phyloP scores from a whole-genome alignment of 345 rosid genomes.

The Syzygium aromaticum region DNA sequence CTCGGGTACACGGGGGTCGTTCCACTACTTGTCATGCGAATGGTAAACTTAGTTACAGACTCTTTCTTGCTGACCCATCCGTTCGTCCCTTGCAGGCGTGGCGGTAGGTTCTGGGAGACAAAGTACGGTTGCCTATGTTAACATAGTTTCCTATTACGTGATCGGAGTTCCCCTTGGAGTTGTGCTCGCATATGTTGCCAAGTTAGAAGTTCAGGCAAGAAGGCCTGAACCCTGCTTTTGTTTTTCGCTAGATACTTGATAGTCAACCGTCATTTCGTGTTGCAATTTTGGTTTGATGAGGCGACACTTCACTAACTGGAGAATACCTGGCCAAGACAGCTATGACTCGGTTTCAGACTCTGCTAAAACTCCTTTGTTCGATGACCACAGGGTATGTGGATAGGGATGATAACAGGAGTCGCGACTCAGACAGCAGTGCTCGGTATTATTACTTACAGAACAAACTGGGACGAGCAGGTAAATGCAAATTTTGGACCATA shows the following conservation, averaged over 20 bases:
- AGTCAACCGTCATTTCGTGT: neutral
- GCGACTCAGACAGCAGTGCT: slow-evolving; percentile 5
- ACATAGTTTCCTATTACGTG: slow-evolving; percentile 16
- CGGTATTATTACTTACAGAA: slow-evolving; percentile 8
- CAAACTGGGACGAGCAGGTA: slow-evolving; percentile 44
- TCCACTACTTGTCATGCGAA: neutral
- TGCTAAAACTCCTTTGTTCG: neutral
- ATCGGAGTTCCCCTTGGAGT: slow-evolving; percentile 19
- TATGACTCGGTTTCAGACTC: neutral
- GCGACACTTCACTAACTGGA: neutral
- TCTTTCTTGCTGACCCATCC: neutral
- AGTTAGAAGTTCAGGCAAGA: neutral
- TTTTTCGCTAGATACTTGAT: neutral
- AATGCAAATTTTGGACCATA: neutral
- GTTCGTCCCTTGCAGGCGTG: slow-evolving; percentile 4
- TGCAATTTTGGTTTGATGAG: neutral
- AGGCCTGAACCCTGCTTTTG: neutral
- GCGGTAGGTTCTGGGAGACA: slow-evolving; percentile 19
- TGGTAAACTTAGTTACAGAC: neutral
- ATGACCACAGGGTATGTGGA: slow-evolving; percentile 31
- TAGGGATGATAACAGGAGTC: slow-evolving; percentile 30
- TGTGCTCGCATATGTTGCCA: slow-evolving; percentile 7
- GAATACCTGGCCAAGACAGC: neutral
- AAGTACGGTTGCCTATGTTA: slow-evolving; percentile 12
- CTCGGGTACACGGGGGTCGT: slow-evolving; percentile 6